Evolutionary conservation across 1,284 basidiomycete species (phyloP), one percentile per base, ranked within the genome.

Genomic region (Cryptococcus sp.): DNA sequence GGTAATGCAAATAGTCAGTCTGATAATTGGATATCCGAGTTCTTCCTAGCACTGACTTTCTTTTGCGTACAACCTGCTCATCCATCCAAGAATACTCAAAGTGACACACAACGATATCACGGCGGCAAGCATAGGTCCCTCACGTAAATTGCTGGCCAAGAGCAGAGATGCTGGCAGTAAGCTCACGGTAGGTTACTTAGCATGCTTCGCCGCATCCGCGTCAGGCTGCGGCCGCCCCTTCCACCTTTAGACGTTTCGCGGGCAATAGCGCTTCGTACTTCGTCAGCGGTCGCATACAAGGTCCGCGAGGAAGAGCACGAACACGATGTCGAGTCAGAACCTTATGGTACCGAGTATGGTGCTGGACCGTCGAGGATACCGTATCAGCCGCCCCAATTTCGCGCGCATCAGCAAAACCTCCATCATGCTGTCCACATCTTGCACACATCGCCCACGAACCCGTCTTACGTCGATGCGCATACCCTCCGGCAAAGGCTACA

Each of bases 311-410:
- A 47, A 39, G 54, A 58, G 15, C 17, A 39, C 35, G 19, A 59
- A 38, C 13, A 38, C 31, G 22, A 20, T 13, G 31, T 35, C 31
- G 38, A 25, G 5, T 27, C 39, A 8, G 65, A 61, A 17, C 71
- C 66, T 2, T 75, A 66, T 40, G 73, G 73, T 0, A 57, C 61
- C 15, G 68, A 59, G 15, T 75, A 73, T 45, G 73, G 73, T 5
- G 68, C 73, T 22, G 72, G 73, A 4, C 73, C 73, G 1, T 75
- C 73, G 1, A 48, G 71, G 13, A 23, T 71, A 7, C 72, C 73
- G 5, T 75, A 75, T 49, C 47, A 60, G 48, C 59, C 65, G 16
- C 57, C 22, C 16, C 40, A 16, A 3, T 17, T 22, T 19, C 10
- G 47, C 13, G 16, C 41, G 27, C 19, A 17, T 17, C 10, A 17